Base-by-base conservation (phyloP, 192 early-diverging fungal species). In the Thamnidium elegans region DNA sequence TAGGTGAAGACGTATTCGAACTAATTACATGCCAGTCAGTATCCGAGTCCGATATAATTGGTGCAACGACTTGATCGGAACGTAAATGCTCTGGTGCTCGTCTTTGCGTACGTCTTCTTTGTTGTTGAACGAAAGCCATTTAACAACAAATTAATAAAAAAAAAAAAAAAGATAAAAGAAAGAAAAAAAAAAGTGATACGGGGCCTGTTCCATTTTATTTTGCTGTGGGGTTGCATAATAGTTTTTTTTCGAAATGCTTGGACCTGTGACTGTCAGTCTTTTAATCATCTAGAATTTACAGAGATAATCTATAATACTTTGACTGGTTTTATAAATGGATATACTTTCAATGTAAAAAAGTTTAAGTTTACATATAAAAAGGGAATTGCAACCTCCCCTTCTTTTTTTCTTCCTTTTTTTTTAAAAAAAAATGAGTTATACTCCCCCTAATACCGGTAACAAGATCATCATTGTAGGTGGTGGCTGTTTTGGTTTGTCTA, bases 81-180 rank as follows among this genome's bases (percentile, higher is more conserved):
- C 4, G 2, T 48, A 48, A 48, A 19, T 17, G 1, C 13, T 50
- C 47, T 7, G n/a, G 17, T 39, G 48, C 19, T 15, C 7, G 31
- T 17, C 55, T 31, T 9, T 46, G 65, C 11, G 26, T 56, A 7
- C 52, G 65, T 52, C 59, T 45, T 50, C 66, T 58, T 42, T 63
- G 71, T 51, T 67, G 65, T 63, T 72, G 71, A 58, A 50, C 66
- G 63, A 72, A 72, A 21, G 71, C 71, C 71, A 72, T 72, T 15
- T n/a, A n/a, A n/a, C n/a, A n/a, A n/a, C n/a, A n/a, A n/a, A n/a
- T 23, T 65, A 55, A 19, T 20, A 62, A 52, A 31, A 42, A 53
- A 44, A 48, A 34, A 7, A 58, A 11, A 50, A 17, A 46, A 42
- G 47, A 55, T 58, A 21, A 47, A 39, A 61, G n/a, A 36, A 55